Percentiles rank a stretch among this genome's conserved stretches.
phyloP scores from a whole-genome alignment of 179 eudicot species.

The Spergularia azorica region DNA sequence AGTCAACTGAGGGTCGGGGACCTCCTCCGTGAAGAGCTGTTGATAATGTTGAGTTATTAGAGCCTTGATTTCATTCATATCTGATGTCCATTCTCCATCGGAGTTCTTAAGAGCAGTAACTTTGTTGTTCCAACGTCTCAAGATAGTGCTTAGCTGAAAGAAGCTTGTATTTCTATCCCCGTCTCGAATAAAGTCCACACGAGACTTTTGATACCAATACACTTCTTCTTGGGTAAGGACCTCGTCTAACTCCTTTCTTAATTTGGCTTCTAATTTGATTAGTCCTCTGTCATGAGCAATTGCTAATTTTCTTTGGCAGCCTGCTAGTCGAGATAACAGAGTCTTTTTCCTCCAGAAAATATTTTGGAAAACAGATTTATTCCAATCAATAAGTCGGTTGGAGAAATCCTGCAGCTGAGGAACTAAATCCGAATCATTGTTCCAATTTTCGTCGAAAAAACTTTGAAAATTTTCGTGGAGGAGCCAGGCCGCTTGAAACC shows the following conservation, averaged over 20 bases:
- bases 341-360: too few relatives aligned
- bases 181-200: not conserved
- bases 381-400: not conserved
- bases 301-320: not conserved
- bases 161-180: not conserved
- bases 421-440: not conserved
- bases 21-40: not conserved
- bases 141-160: not conserved
- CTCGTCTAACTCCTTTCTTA: not conserved
- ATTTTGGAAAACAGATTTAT: not conserved
- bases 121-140: not conserved
- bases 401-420: not conserved
- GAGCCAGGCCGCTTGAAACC: slow-evolving; percentile 6
- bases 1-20: not conserved
- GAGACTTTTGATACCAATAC: not conserved
- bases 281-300: not conserved
- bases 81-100: not conserved
- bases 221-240: not conserved
- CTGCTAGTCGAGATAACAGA: not conserved
- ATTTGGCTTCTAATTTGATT: not conserved
- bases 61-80: too few relatives aligned
- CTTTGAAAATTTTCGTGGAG: not conserved
- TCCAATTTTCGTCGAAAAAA: not conserved
- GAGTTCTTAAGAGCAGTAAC: not conserved
- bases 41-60: not conserved